Base-by-base conservation (phyloP, 2,329 filamentous ascomycete genomes). In the Gaeumannomyces tritici region DNA sequence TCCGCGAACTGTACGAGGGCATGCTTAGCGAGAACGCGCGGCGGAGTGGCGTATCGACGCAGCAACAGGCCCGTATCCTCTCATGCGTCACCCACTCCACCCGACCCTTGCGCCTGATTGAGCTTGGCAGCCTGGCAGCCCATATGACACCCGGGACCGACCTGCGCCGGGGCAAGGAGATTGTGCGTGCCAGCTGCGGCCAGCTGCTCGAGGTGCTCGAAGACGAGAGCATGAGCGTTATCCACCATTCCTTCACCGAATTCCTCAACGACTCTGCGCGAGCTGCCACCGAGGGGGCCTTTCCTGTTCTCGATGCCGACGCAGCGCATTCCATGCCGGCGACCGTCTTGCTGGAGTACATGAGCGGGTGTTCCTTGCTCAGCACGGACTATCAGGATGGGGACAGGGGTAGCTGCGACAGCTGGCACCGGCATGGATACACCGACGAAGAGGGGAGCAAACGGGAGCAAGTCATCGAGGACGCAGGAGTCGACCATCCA, bases 241-340 rank as follows among this genome's bases (percentile, higher is more conserved):
- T 80, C 7, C 78, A 81, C 62, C 78, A 80, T 62, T 80, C 77
- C 1, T 73, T 81, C 21, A 80, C 78, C 0, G 78, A 81, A 62
- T 80, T 76, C 67, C 71, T 80, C 21, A 51, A 51, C 5, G 42
- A 51, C n/a, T 6, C 21, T 6, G 42, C n/a, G 18, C n/a, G 42
- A 7, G 18, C 42, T 18, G 11, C 18, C n/a, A 7, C n/a, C 21
- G 15, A 7, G 8, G 42, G 42, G 1, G 42, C 42, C 42, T 51
- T 51, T 7, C 42, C 42, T n/a, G 21, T n/a, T 11, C 42, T 51
- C 21, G 42, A 51, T 8, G 21, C 11, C 7, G 8, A n/a, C n/a
- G 42, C 42, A 7, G 42, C 42, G 12, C 21, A 51, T n/a, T 18
- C 42, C 42, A 51, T 51, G 21, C 42, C n/a, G 42, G 18, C 42